These are phyloP conservation scores for Sarcodon aspratus DNA, from an alignment of 768 basidiomycete species.

Conservation along the genomic window DNA sequence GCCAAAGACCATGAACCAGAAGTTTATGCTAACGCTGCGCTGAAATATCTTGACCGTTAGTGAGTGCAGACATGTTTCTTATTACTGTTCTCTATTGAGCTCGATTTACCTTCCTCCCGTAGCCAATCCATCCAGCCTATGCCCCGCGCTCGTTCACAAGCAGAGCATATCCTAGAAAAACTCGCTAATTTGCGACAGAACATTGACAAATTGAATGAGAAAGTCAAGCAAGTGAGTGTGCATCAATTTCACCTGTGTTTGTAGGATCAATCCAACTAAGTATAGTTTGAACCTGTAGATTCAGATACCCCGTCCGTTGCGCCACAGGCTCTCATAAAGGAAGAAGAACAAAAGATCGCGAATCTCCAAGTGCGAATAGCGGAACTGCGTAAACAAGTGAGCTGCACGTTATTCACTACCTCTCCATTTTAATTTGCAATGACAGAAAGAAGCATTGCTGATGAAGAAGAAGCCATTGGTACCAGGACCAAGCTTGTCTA, in stretches of 20 bases:
- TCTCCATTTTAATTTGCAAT: background rate
- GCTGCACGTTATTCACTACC: slow-evolving; percentile 1
- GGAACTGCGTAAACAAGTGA: slow-evolving; percentile 28
- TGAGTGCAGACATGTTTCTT: slow-evolving; percentile 22
- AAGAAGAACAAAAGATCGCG: slow-evolving; percentile 30
- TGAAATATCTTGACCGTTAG: slow-evolving; percentile 74
- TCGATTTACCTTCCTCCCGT: slow-evolving; percentile 1
- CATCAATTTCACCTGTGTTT: background rate
- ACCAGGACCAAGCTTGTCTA: slow-evolving; percentile 6
- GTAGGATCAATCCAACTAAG: slow-evolving; percentile 8
- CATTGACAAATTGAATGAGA: slow-evolving; percentile 22
- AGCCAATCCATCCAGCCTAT: slow-evolving; percentile 36
- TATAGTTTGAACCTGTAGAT: slow-evolving; percentile 12
- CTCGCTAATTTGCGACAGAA: slow-evolving; percentile 25
- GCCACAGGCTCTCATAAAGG: slow-evolving; percentile 18
- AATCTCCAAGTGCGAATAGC: slow-evolving; percentile 30
- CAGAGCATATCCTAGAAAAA: slow-evolving; percentile 24
- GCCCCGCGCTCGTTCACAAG: slow-evolving; percentile 35
- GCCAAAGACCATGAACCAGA: slow-evolving; percentile 52
- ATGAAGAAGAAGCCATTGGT: slow-evolving; percentile 8
- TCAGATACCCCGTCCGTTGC: slow-evolving; percentile 13
- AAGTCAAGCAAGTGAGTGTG: slow-evolving; percentile 27
- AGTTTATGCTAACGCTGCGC: slow-evolving; percentile 62
- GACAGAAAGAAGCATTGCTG: slow-evolving; percentile 18
- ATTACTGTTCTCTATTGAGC: background rate